These are phyloP conservation scores for Inga leiocalycina DNA, from an alignment of 306 rosid genomes.

Conservation along the genomic window DNA sequence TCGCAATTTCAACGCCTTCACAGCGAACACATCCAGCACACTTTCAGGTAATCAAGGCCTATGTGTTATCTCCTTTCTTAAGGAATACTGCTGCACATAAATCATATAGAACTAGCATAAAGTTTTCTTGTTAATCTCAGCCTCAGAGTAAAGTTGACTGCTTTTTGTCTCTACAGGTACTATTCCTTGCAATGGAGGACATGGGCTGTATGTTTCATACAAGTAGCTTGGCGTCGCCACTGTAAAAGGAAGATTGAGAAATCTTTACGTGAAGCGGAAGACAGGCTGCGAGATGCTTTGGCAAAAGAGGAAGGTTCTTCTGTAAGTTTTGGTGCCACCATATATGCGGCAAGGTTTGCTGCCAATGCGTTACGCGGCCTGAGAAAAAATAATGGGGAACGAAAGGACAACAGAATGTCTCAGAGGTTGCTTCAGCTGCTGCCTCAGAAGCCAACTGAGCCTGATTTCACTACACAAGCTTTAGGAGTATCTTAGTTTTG, in stretches of 20 bases:
- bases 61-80: no score
- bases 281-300: conserved; percentile 38
- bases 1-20: background rate
- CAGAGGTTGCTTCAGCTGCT: conserved; percentile 47
- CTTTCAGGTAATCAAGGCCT: conserved; percentile 59
- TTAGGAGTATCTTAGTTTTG: background rate
- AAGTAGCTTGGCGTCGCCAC: conserved; percentile 72
- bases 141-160: background rate
- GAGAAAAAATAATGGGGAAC: conserved; percentile 37
- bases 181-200: conserved; percentile 71
- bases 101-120: background rate
- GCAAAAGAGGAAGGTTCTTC: conserved; percentile 38
- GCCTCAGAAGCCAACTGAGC: conserved; percentile 75
- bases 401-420: conserved; percentile 25
- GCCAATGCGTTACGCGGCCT: conserved; percentile 37
- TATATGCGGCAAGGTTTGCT: conserved; percentile 65
- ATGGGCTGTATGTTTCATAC: conserved; percentile 71
- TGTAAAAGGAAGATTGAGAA: conserved; percentile 55
- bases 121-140: background rate
- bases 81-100: no score
- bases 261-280: conserved; percentile 53
- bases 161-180: conserved; percentile 27
- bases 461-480: conserved; percentile 53
- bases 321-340: conserved; percentile 60
- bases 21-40: conserved; percentile 57